These are phyloP conservation scores for Phaeosphaeriaceae sp. DNA, from an alignment of 2,329 filamentous ascomycete species.

Conservation along the genomic window DNA sequence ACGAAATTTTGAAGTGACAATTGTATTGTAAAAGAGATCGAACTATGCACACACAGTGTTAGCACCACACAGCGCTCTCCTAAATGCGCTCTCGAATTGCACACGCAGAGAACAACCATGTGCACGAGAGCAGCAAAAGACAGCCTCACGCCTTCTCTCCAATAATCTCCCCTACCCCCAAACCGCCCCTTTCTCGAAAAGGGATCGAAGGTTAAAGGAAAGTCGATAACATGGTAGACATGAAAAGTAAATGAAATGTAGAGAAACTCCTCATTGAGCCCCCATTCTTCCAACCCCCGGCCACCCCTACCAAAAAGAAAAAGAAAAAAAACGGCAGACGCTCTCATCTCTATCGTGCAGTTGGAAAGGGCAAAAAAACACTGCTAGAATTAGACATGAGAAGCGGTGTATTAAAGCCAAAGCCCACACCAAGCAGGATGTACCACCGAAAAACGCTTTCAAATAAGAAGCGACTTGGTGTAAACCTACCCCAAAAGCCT, in stretches of 20 bases:
- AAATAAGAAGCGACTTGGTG: slow-evolving; percentile 29
- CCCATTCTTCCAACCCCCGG: too few species aligned
- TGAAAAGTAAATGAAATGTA: slow-evolving; percentile 10
- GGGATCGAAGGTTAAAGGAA: too few species aligned
- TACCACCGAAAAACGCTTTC: slow-evolving; percentile 26
- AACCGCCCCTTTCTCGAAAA: slow-evolving; percentile 8
- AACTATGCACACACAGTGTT: slow-evolving; percentile 39
- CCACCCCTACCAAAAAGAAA: too few species aligned
- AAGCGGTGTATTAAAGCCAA: slow-evolving; percentile 11
- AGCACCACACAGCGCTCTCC: slow-evolving; percentile 21
- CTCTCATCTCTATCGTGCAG: slow-evolving; percentile 14
- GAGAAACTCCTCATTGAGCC: slow-evolving; percentile 4
- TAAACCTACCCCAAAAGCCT: slow-evolving; percentile 16
- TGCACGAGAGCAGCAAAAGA: slow-evolving; percentile 40
- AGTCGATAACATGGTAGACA: slow-evolving; percentile 18
- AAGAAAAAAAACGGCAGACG: slow-evolving; percentile 9
- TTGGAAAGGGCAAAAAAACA: slow-evolving; percentile 19
- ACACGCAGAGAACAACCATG: slow-evolving; percentile 21
- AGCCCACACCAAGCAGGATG: slow-evolving; percentile 12
- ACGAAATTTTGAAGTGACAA: slow-evolving; percentile 28
- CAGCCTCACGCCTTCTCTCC: slow-evolving; percentile 9
- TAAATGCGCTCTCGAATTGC: slow-evolving; percentile 28
- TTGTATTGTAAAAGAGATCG: slow-evolving; percentile 37
- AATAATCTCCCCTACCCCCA: slow-evolving; percentile 7
- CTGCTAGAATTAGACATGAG: slow-evolving; percentile 17